These are phyloP conservation scores for Silene uniflora DNA, from an alignment of 148 eudicot genomes.

Conservation along the genomic window DNA sequence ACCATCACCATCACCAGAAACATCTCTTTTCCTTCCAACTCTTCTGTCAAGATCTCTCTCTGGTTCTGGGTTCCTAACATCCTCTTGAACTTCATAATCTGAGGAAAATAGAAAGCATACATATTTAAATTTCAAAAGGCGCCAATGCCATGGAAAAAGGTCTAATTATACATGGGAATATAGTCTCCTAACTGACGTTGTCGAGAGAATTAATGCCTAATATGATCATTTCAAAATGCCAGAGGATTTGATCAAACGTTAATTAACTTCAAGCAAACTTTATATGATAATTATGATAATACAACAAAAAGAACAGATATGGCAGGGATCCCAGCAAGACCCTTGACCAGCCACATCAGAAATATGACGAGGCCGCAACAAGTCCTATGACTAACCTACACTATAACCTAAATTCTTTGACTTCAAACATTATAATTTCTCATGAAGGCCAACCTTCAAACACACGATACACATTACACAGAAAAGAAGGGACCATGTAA, in stretches of 20 bases:
- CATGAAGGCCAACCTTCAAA: no score
- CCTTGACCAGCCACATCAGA: no score
- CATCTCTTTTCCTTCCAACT: constrained; percentile 60
- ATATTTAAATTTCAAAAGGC: neutral
- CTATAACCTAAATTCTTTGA: neutral
- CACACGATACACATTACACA: neutral
- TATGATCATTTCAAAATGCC: neutral
- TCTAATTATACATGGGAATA: constrained; percentile 9
- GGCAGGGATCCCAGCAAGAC: no score
- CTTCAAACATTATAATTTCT: neutral
- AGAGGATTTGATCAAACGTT: no score
- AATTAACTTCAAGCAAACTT: no score
- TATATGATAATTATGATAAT: no score
- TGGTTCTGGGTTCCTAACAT: constrained; percentile 45
- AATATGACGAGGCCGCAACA: no score
- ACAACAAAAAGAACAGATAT: no score
- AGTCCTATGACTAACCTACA: no score
- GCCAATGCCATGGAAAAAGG: neutral
- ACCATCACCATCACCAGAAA: constrained; percentile 44
- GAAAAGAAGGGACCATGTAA: neutral
- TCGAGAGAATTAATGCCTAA: neutral
- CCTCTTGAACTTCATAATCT: constrained; percentile 38
- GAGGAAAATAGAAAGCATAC: constrained; percentile 6
- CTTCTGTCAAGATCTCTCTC: constrained; percentile 75
- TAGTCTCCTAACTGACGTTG: neutral